Percentiles rank a stretch among this genome's conserved stretches.
Conservation (phyloP, 306 rosid species). For the Luffa aegyptiaca region DNA sequence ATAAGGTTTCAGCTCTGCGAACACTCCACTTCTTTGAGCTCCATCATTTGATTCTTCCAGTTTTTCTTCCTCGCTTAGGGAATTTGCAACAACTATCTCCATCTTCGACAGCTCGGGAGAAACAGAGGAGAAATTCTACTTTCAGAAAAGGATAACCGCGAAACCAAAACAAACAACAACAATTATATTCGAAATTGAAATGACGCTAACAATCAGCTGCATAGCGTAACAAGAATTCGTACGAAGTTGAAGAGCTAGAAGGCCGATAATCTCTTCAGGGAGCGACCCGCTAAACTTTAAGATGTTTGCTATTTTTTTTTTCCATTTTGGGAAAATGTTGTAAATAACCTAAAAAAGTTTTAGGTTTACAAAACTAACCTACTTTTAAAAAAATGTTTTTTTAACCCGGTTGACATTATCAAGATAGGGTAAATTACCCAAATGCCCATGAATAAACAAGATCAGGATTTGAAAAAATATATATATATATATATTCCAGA, state of each 20-base stretch:
- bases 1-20: constrained; percentile 41
- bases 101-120: constrained; percentile 9
- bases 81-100: constrained; percentile 26
- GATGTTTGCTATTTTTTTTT: neutral
- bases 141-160: neutral
- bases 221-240: neutral
- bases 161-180: neutral
- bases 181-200: neutral
- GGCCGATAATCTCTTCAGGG: neutral
- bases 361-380: no score
- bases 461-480: no score
- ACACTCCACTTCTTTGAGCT: constrained; percentile 25
- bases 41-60: constrained; percentile 11
- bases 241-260: neutral
- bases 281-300: neutral
- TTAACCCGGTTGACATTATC: no score
- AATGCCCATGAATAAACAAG: no score
- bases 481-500: no score
- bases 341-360: no score
- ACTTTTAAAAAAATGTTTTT: no score
- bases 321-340: no score
- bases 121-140: neutral
- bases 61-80: neutral
- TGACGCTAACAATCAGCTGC: neutral
- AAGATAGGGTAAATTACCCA: no score